Conservation (phyloP, 2,329 filamentous ascomycete species). For the Aureobasidium leucospermi region DNA sequence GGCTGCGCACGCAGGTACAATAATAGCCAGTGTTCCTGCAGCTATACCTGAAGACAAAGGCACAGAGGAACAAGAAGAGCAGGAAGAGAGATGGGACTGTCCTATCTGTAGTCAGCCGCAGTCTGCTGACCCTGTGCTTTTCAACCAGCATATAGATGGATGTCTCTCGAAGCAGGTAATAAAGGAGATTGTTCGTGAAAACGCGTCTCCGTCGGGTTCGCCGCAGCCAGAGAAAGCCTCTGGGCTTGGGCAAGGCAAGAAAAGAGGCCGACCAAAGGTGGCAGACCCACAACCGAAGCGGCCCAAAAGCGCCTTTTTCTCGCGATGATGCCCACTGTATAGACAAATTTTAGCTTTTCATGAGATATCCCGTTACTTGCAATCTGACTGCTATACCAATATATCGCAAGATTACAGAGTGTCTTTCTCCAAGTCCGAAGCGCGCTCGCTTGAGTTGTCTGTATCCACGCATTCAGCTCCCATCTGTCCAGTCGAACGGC, state of each 20-base stretch:
- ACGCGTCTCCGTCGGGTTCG: conserved; percentile 22
- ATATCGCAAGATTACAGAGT: neutral
- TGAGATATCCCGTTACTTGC: neutral
- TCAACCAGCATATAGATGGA: conserved; percentile 89
- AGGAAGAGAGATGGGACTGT: conserved; percentile 63
- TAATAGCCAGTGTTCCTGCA: conserved; percentile 17
- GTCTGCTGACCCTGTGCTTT: conserved; percentile 61
- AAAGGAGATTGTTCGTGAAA: conserved; percentile 63
- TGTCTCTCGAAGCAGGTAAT: conserved; percentile 85
- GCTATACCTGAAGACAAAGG: conserved; percentile 2
- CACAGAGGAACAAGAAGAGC: conserved; percentile 24
- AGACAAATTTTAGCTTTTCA: neutral
- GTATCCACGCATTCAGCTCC: neutral
- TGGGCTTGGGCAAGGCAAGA: conserved; percentile 18
- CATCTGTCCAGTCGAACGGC: neutral
- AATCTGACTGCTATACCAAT: neutral
- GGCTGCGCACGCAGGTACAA: conserved; percentile 12
- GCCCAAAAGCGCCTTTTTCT: conserved; percentile 25
- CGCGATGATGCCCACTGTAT: neutral
- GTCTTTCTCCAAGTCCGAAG: neutral
- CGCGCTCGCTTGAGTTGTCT: neutral
- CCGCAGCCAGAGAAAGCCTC: conserved; percentile 11
- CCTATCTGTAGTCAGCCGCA: conserved; percentile 81
- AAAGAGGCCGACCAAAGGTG: conserved; percentile 20
- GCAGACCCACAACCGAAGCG: conserved; percentile 18